phyloP scores from a whole-genome alignment of 2,329 filamentous ascomycete species.

The Eutypella sp. region DNA sequence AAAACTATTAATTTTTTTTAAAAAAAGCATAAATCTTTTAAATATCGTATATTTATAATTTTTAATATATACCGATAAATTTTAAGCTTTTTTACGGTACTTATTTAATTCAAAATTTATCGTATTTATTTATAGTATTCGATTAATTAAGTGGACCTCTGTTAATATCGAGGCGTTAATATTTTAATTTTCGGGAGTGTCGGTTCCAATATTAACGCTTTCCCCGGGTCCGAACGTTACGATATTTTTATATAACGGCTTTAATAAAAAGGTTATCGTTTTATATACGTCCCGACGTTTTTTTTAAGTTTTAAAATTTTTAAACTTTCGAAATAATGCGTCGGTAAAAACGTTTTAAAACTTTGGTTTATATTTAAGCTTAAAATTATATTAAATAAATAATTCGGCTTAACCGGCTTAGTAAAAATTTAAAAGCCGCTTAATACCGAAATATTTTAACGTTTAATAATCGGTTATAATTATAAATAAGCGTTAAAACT shows the following conservation, averaged over 20 bases:
- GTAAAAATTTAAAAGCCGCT: neutral
- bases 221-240: neutral
- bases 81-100: neutral
- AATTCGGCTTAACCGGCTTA: neutral
- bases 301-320: neutral
- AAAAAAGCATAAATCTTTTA: neutral
- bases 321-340: neutral
- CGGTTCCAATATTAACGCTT: neutral
- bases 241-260: neutral
- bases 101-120: neutral
- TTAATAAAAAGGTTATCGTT: neutral
- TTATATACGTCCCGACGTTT: neutral
- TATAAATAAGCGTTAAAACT: neutral
- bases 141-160: neutral
- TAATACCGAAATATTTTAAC: constrained; percentile 1
- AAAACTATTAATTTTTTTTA: neutral
- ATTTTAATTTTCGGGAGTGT: neutral
- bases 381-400: neutral
- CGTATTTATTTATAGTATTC: neutral
- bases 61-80: neutral
- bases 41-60: constrained; percentile 1
- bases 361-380: neutral
- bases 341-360: neutral
- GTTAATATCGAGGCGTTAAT: neutral
- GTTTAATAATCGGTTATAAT: neutral